Evolutionary conservation across 192 early-diverging fungal genomes (phyloP).

Genomic region (Spizellomyces punctatus): DNA sequence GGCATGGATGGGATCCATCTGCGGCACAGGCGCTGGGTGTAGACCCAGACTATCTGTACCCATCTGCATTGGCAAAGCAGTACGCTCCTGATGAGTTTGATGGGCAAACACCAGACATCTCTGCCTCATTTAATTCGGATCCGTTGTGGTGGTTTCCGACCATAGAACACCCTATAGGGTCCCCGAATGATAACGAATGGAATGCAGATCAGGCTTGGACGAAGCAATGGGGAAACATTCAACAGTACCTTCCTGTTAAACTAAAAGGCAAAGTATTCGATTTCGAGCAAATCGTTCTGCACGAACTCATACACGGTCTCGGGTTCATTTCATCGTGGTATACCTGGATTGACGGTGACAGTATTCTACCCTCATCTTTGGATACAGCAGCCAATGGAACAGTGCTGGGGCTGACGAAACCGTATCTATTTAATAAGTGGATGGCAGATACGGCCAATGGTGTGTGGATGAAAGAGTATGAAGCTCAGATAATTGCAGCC

Average conservation of each 20-base stretch:
- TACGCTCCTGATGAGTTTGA: conserved; percentile 35
- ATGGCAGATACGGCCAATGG: conserved; percentile 33
- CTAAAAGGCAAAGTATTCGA: conserved; percentile 30
- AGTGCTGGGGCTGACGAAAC: conserved; percentile 23
- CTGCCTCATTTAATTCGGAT: conserved; percentile 43
- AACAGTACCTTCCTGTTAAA: not conserved
- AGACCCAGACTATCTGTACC: conserved; percentile 41
- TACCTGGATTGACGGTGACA: not conserved
- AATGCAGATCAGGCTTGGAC: not conserved
- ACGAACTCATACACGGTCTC: conserved; percentile 51
- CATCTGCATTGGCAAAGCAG: conserved; percentile 35
- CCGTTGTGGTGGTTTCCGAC: conserved; percentile 45
- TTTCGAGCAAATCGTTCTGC: conserved; percentile 42
- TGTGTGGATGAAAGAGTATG: conserved; percentile 41
- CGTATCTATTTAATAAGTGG: conserved; percentile 42
- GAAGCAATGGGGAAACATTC: not conserved
- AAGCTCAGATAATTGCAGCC: conserved; percentile 19
- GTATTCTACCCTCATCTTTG: conserved; percentile 31
- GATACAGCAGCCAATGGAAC: conserved; percentile 11
- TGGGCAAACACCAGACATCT: conserved; percentile 30
- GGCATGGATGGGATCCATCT: conserved; percentile 17
- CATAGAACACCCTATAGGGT: conserved; percentile 17
- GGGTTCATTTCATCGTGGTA: conserved; percentile 49
- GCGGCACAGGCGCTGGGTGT: conserved; percentile 28
- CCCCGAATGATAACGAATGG: conserved; percentile 18